Evolutionary conservation across 1,284 basidiomycete genomes (phyloP).

Genomic region (Malassezia yamatoensis): DNA sequence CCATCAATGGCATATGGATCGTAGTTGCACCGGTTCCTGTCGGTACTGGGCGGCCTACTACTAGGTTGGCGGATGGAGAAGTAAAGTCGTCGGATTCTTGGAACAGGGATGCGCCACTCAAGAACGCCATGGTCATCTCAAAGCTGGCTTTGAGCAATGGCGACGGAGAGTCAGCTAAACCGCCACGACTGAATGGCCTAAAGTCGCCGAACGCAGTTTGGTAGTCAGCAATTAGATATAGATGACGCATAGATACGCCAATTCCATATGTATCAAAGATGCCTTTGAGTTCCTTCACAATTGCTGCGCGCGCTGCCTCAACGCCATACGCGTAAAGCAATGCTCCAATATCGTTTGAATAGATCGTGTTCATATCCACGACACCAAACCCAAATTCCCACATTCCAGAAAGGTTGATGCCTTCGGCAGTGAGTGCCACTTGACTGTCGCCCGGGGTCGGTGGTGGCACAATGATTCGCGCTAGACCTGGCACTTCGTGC

Average conservation of each 20-base stretch:
- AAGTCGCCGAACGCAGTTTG: conserved; percentile 95
- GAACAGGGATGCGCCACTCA: no score
- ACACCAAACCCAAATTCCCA: conserved; percentile 75
- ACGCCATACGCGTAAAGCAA: conserved; percentile 69
- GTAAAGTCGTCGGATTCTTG: no score
- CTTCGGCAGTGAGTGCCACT: conserved; percentile 38
- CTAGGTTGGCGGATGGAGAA: no score
- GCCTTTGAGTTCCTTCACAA: conserved; percentile 65
- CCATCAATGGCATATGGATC: no score
- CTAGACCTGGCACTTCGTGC: conserved; percentile 43
- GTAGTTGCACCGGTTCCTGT: conserved; percentile 57
- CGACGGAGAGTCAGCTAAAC: no score
- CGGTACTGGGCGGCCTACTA: no score
- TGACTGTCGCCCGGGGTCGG: conserved; percentile 29
- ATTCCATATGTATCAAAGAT: conserved; percentile 95
- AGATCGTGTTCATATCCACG: conserved; percentile 71
- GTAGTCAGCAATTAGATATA: conserved; percentile 96
- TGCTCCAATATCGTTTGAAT: conserved; percentile 92
- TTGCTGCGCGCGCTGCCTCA: conserved; percentile 50
- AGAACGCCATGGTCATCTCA: no score
- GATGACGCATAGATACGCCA: conserved; percentile 83
- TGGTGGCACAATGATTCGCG: conserved; percentile 37
- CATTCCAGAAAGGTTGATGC: conserved; percentile 69
- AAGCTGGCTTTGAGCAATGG: no score
- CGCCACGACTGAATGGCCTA: conserved; percentile 98